Evolutionary conservation across 2,329 filamentous ascomycete genomes (phyloP).

Genomic region (Pyricularia sp.): DNA sequence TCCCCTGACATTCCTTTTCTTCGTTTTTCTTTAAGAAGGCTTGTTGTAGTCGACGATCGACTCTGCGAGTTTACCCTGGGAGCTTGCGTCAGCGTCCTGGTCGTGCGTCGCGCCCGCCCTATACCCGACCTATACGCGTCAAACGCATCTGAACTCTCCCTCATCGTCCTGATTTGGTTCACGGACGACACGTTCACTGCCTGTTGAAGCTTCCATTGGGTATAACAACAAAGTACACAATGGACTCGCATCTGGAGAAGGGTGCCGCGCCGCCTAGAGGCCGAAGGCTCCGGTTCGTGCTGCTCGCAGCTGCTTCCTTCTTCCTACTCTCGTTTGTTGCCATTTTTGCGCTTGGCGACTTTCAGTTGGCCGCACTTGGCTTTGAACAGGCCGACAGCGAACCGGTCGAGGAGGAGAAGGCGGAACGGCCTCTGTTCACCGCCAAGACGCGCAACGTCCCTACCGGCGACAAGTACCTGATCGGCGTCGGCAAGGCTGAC

Average conservation of each 20-base stretch:
- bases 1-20: not conserved
- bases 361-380: not conserved
- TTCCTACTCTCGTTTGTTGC: constrained; percentile 23
- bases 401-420: not conserved
- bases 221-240: not conserved
- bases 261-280: constrained; percentile 9
- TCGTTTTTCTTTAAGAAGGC: not conserved
- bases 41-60: not conserved
- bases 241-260: constrained; percentile 6
- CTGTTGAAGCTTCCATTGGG: not conserved
- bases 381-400: not conserved
- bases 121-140: not conserved
- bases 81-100: not conserved
- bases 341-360: constrained; percentile 14
- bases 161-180: not conserved
- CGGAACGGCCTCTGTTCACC: not conserved
- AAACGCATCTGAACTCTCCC: not conserved
- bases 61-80: not conserved
- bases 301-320: constrained; percentile 22
- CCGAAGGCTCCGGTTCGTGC: constrained; percentile 14
- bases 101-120: not conserved
- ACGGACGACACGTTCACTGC: not conserved
- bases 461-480: constrained; percentile 33
- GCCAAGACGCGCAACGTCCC: constrained; percentile 13
- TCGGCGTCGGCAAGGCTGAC: constrained; percentile 49